Evolutionary conservation across 352 stramenopile species (phyloP).

Genomic region (Pythium sukuiense): DNA sequence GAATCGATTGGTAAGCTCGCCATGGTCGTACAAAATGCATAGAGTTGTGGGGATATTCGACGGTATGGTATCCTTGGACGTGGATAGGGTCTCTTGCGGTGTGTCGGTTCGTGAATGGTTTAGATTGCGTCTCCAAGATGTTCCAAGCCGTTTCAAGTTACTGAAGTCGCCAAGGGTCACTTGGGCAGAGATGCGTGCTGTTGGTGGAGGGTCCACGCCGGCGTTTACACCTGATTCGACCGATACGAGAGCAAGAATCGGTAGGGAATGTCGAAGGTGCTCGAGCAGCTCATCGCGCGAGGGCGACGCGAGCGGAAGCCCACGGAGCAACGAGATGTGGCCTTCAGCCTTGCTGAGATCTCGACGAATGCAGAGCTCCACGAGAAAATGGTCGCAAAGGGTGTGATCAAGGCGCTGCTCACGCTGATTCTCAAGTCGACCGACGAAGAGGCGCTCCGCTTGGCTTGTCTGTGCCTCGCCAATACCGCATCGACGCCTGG

Average conservation of each 20-base stretch:
- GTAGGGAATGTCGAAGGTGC: slow-evolving; percentile 86
- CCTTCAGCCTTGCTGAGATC: slow-evolving; percentile 95
- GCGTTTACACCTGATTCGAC: not conserved
- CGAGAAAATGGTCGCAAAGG: slow-evolving; percentile 94
- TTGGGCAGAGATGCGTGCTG: not conserved
- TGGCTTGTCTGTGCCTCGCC: slow-evolving; percentile 93
- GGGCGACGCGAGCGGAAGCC: slow-evolving; percentile 92
- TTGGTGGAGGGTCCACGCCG: not conserved
- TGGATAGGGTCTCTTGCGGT: not conserved
- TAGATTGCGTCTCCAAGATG: not conserved
- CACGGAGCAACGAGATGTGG: slow-evolving; percentile 95
- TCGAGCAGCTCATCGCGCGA: slow-evolving; percentile 96
- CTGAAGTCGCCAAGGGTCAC: not conserved
- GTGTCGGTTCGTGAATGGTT: not conserved
- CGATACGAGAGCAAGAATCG: not conserved
- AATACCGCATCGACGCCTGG: slow-evolving; percentile 91
- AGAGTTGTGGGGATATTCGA: not conserved
- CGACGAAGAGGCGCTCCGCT: slow-evolving; percentile 92
- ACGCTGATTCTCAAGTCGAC: slow-evolving; percentile 90
- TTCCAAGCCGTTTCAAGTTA: not conserved
- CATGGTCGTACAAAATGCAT: not conserved
- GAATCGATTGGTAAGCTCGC: too few species aligned
- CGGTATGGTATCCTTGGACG: slow-evolving; percentile 2
- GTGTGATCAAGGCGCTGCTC: slow-evolving; percentile 91
- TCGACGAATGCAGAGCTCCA: slow-evolving; percentile 93